phyloP scores from a whole-genome alignment of 345 rosid species.

The Dipteronia dyeriana region DNA sequence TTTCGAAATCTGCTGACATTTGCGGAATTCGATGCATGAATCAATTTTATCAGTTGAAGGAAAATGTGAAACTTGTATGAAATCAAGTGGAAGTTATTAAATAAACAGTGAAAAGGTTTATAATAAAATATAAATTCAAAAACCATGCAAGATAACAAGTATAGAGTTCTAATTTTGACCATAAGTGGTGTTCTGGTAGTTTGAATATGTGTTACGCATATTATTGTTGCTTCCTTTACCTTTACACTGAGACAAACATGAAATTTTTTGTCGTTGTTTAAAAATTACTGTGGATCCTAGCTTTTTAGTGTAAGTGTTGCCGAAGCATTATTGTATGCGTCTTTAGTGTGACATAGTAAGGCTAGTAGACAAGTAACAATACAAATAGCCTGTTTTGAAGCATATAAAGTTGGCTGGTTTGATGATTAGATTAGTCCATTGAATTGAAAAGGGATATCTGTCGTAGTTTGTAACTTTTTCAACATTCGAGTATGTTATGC shows the following conservation, averaged over 20 bases:
- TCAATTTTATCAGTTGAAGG: not conserved
- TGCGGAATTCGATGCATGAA: not conserved
- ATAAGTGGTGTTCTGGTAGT: too few relatives aligned
- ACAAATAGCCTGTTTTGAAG: not conserved
- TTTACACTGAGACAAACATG: not conserved
- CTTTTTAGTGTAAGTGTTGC: not conserved
- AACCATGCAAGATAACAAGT: not conserved
- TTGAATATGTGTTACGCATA: not conserved
- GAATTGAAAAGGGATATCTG: not conserved
- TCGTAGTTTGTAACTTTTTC: not conserved
- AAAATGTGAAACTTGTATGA: not conserved
- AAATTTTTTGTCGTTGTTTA: too few relatives aligned
- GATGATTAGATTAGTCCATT: not conserved
- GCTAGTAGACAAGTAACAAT: not conserved
- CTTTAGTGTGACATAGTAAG: not conserved
- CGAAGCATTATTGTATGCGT: not conserved
- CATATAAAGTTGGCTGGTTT: not conserved
- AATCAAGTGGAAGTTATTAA: not conserved
- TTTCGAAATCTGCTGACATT: constrained; percentile 8
- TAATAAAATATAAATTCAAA: not conserved
- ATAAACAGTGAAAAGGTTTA: not conserved
- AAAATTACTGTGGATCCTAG: not conserved
- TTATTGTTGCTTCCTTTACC: not conserved
- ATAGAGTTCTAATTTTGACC: not conserved
- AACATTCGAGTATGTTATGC: not conserved